These are phyloP conservation scores for Ceratopteris richardii DNA, from an alignment of 75 land plant species.

Conservation along the genomic window DNA sequence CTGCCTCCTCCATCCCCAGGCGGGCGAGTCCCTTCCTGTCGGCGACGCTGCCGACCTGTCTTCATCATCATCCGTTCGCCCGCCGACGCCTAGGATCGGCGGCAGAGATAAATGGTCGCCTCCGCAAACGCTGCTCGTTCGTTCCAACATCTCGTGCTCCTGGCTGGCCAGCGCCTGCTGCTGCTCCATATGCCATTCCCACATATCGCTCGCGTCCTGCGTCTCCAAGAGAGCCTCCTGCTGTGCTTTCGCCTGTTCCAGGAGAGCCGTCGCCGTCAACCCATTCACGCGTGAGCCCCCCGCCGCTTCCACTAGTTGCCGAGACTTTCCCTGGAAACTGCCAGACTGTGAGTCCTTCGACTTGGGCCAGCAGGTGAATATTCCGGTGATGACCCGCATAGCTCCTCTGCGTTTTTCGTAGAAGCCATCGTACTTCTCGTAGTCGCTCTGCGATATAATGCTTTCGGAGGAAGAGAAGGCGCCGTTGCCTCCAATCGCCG, in stretches of 20 bases:
- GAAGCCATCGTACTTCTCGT: not conserved
- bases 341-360: not conserved
- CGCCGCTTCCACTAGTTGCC: not conserved
- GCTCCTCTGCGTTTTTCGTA: not conserved
- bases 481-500: not conserved
- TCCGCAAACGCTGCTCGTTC: not conserved
- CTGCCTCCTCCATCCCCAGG: not conserved
- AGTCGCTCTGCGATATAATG: not conserved
- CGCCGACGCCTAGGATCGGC: not conserved
- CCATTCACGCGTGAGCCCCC: not conserved
- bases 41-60: not conserved
- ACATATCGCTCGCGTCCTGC: conserved; percentile 1
- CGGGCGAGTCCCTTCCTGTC: not conserved
- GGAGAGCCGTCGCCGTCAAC: not conserved
- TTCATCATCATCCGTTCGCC: not conserved
- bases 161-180: conserved; percentile 1
- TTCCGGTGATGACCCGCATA: conserved; percentile 1
- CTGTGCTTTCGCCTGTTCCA: conserved; percentile 2
- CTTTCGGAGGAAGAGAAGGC: conserved; percentile 1
- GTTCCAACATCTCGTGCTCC: not conserved
- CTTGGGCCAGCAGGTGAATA: conserved; percentile 3
- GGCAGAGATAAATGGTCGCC: not conserved
- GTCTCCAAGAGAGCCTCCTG: not conserved
- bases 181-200: conserved; percentile 6
- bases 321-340: not conserved